A percentile compares a stretch with the other conserved stretches of the same genome.
Conservation (phyloP, 192 early-diverging fungal species). For the Polychytrium aggregatum region DNA sequence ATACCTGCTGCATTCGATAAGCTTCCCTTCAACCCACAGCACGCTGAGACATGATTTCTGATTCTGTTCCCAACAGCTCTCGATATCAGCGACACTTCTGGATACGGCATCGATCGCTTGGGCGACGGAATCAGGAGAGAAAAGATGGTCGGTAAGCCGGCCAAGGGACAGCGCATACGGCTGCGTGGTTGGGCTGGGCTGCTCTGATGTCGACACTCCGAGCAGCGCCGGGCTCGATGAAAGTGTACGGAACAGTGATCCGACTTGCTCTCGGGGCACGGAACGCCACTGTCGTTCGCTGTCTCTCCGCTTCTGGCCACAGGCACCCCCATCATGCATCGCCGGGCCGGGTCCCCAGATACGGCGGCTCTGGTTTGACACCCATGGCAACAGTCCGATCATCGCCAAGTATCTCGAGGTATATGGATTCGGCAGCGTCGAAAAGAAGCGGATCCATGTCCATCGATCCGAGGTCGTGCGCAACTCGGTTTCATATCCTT, state of each 20-base stretch:
- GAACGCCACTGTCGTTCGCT: background rate
- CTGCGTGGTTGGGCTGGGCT: background rate
- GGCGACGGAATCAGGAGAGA: background rate
- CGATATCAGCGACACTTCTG: no score
- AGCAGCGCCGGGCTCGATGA: background rate
- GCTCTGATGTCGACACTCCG: background rate
- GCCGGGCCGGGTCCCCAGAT: slow-evolving; percentile 10
- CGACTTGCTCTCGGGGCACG: background rate
- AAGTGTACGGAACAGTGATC: background rate
- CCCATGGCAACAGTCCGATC: slow-evolving; percentile 7
- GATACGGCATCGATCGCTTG: slow-evolving; percentile 4
- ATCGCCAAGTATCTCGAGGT: slow-evolving; percentile 8
- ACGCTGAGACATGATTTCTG: no score
- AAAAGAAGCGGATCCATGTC: slow-evolving; percentile 7
- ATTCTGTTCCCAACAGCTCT: no score
- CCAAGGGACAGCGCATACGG: background rate
- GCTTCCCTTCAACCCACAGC: no score
- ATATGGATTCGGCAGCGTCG: slow-evolving; percentile 10
- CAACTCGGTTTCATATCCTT: background rate
- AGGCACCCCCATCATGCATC: slow-evolving; percentile 7
- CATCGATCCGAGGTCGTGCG: slow-evolving; percentile 13
- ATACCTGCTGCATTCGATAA: no score
- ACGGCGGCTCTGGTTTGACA: slow-evolving; percentile 14
- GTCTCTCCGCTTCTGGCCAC: background rate
- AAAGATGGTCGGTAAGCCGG: background rate